These are phyloP conservation scores for Fragaria nilgerrensis DNA, from an alignment of 306 rosid species.

Conservation along the genomic window DNA sequence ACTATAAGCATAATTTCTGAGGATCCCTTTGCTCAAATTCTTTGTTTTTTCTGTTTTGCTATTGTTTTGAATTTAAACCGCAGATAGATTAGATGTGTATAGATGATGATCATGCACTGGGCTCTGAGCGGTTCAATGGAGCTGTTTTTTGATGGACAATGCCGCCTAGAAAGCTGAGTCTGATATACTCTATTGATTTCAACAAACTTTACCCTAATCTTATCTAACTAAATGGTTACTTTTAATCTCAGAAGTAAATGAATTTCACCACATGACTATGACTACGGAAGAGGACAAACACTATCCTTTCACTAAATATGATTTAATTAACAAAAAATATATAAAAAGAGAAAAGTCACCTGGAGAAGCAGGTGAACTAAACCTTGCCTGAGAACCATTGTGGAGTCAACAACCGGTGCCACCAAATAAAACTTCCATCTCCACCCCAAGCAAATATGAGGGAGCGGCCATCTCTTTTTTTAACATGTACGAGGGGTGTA, in stretches of 20 bases:
- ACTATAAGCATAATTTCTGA: slow-evolving; percentile 80
- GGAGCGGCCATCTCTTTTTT: too few species aligned
- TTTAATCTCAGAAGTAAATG: too few species aligned
- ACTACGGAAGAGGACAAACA: too few species aligned
- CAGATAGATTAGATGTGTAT: neutral
- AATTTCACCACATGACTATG: too few species aligned
- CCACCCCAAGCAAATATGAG: neutral
- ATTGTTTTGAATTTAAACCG: neutral
- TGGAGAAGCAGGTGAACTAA: neutral
- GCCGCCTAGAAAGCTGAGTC: slow-evolving; percentile 96
- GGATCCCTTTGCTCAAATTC: slow-evolving; percentile 32
- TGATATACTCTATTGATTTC: slow-evolving; percentile 38
- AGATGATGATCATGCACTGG: slow-evolving; percentile 85
- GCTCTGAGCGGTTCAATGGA: slow-evolving; percentile 67
- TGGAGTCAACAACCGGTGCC: neutral
- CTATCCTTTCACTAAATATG: too few species aligned
- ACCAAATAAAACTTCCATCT: neutral
- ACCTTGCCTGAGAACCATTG: neutral
- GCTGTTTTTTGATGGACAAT: slow-evolving; percentile 63
- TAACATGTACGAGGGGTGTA: too few species aligned
- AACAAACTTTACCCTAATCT: too few species aligned
- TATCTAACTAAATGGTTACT: too few species aligned
- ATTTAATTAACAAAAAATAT: neutral
- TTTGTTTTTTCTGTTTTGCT: neutral
- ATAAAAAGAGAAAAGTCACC: neutral